Percentiles rank a stretch among this genome's conserved stretches.
These are phyloP conservation scores for Lentinus brumalis DNA, from an alignment of 768 basidiomycete species.

Conservation along the genomic window DNA sequence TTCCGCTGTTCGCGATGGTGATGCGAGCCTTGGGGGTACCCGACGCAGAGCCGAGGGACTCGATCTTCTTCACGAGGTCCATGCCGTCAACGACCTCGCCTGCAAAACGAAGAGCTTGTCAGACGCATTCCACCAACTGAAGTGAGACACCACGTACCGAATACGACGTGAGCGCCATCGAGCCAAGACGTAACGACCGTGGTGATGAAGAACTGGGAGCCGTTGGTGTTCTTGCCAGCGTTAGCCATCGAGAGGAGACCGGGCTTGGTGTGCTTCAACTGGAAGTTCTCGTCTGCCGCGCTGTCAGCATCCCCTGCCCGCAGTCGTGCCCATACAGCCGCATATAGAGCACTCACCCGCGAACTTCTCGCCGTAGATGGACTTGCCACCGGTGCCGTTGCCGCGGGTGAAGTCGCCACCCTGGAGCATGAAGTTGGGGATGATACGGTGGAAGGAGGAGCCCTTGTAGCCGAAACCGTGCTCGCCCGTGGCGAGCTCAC, in stretches of 20 bases:
- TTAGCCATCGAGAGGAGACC: slow-evolving; percentile 87
- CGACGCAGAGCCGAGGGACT: slow-evolving; percentile 36
- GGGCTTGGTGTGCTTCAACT: slow-evolving; percentile 60
- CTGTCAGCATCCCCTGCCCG: neutral
- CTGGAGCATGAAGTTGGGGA: slow-evolving; percentile 82
- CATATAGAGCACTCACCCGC: slow-evolving; percentile 31
- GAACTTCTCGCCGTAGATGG: slow-evolving; percentile 51
- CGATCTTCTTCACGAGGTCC: slow-evolving; percentile 63
- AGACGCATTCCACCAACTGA: neutral
- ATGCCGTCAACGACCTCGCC: slow-evolving; percentile 64
- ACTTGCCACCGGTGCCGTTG: slow-evolving; percentile 60
- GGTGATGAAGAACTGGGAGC: slow-evolving; percentile 92
- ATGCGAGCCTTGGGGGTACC: slow-evolving; percentile 29
- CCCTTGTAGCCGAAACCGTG: slow-evolving; percentile 76
- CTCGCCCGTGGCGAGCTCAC: slow-evolving; percentile 80
- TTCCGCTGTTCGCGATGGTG: slow-evolving; percentile 28
- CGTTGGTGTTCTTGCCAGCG: slow-evolving; percentile 79
- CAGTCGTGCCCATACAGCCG: slow-evolving; percentile 37
- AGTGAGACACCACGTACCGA: slow-evolving; percentile 49
- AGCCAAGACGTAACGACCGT: slow-evolving; percentile 79
- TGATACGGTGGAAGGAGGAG: slow-evolving; percentile 79
- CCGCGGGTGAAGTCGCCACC: slow-evolving; percentile 79
- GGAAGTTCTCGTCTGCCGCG: slow-evolving; percentile 66
- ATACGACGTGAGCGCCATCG: slow-evolving; percentile 84
- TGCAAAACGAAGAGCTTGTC: neutral